phyloP scores from a whole-genome alignment of 192 early-diverging fungal species.

The Dissophora globulifera region DNA sequence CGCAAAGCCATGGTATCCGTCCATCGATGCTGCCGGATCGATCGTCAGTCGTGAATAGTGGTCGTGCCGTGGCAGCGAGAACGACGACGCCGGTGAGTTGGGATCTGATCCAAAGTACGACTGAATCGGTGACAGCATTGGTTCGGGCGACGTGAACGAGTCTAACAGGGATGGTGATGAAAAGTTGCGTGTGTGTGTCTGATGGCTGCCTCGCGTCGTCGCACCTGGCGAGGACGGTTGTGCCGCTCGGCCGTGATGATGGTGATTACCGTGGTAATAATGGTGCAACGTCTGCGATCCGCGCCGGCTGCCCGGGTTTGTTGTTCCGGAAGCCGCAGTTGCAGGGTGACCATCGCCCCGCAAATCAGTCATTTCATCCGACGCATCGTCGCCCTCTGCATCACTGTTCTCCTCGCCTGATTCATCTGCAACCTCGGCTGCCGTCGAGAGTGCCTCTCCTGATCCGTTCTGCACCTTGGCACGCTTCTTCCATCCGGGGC shows the following conservation, averaged over 20 bases:
- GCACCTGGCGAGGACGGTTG: slow-evolving; percentile 1
- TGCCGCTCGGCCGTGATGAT: slow-evolving; percentile 1
- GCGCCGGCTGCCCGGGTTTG: slow-evolving; percentile 2
- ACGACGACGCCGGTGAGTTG: slow-evolving; percentile 33
- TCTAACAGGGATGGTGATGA: slow-evolving; percentile 45
- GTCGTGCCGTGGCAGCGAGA: slow-evolving; percentile 39
- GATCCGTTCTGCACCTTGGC: slow-evolving; percentile 12
- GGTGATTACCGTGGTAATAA: slow-evolving; percentile 7
- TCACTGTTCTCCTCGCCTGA: background rate
- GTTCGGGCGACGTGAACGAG: slow-evolving; percentile 45
- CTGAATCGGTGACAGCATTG: slow-evolving; percentile 50
- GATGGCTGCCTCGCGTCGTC: slow-evolving; percentile 3
- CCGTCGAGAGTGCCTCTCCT: background rate
- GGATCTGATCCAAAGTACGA: slow-evolving; percentile 50
- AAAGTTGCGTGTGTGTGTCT: slow-evolving; percentile 38
- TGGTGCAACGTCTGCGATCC: slow-evolving; percentile 5
- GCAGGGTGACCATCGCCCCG: background rate
- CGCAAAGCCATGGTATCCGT: slow-evolving; percentile 52
- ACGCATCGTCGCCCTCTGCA: slow-evolving; percentile 4
- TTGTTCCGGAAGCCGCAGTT: slow-evolving; percentile 2
- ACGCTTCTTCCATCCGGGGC: slow-evolving; percentile 24
- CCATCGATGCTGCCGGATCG: slow-evolving; percentile 24
- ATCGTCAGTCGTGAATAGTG: slow-evolving; percentile 29
- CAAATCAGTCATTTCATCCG: slow-evolving; percentile 13
- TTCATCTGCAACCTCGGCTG: background rate